Evolutionary conservation across 148 eudicot genomes (phyloP), one percentile per base, ranked within the genome.

Genomic region (Silene conica): DNA sequence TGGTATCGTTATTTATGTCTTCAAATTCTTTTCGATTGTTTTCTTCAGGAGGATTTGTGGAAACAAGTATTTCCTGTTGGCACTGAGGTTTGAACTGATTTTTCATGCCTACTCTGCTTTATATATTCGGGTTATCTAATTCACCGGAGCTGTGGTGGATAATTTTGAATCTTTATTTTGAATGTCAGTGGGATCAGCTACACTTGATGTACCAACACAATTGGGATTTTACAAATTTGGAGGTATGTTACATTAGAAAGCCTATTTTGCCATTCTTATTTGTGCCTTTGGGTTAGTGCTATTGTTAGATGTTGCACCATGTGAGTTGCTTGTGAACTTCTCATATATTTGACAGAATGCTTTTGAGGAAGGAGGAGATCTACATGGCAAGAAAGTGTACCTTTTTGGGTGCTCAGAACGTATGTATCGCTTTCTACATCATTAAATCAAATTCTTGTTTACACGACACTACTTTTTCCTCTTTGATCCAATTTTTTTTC

Each of bases 61-160:
- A 83, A 90, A 80, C 85, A 96, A 87, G 89, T 87, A 48, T 92
- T 96, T 71, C 99, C 99, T n/a, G 96, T 96, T 69, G 99, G 99
- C 56, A 96, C 97, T 5, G 99, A 96, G 99, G 99, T 92, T 48
- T 78, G 85, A 18, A 70, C n/a, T 41, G 11, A 3, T n/a, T 71
- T 61, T 68, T 50, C 8, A 14, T 61, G 18, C 19, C 13, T 52
- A 11, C 38, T 26, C 55, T 28, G 54, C 28, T 31, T 60, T 54
- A 13, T 68, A 46, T 34, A 46, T 46, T 28, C 8, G 0, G 21
- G 11, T n/a, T 41, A 15, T 31, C 26, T 19, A 9, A 25, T 14
- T 57, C 56, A 25, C 21, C 43, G 3, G 6, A 31, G 0, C 52
- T 60, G 3, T 15, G 41, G 34, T 4, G 34, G 34, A 31, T 54